Base-by-base conservation (phyloP, 2,329 filamentous ascomycete species). In the Venturia nashicola region DNA sequence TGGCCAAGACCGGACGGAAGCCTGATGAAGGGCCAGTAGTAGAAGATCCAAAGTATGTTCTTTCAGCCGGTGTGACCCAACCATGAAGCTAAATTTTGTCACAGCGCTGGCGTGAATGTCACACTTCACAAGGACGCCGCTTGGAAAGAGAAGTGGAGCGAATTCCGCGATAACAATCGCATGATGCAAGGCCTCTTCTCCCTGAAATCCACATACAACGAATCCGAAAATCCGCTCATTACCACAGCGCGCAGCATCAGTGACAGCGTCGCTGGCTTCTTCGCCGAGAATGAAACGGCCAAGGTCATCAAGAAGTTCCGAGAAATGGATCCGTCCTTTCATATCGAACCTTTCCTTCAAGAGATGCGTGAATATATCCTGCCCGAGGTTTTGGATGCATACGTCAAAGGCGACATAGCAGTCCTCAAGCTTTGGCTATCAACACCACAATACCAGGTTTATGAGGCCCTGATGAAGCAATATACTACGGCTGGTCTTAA, bases 281-380 rank as follows among this genome's bases (percentile, higher is more conserved):
- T 99, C 69, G 94, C 94, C 67, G 94, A 99, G 76, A 99, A 97
- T 75, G 94, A 99, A 79, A 97, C 91, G 0, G 94, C 94, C 39
- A 88, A 88, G 83, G 94, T 99, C 43, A 96, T 97, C 79, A 97
- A 97, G 80, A 96, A 93, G 76, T 96, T 99, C 82, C 87, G 93
- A 59, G 85, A 92, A 70, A 97, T 97, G 85, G 94, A 99, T 70
- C 93, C 94, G 5, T 83, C 82, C 68, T 99, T 99, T 82, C 91
- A 97, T 74, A 84, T 96, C 69, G 94, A 99, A 76, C 89, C 91
- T 0, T 99, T 97, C 80, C 78, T 97, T 61, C 88, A 90, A 68
- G 94, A 99, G 71, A 89, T 99, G 77, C 89, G 94, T 74, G 93
- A 97, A 77, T 99, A 97, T 76, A 97, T 99, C 64, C 83, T 99